Evolutionary conservation across 2,329 filamentous ascomycete genomes (phyloP), one percentile per base, ranked within the genome.

Genomic region (Dactylella cylindrospora): DNA sequence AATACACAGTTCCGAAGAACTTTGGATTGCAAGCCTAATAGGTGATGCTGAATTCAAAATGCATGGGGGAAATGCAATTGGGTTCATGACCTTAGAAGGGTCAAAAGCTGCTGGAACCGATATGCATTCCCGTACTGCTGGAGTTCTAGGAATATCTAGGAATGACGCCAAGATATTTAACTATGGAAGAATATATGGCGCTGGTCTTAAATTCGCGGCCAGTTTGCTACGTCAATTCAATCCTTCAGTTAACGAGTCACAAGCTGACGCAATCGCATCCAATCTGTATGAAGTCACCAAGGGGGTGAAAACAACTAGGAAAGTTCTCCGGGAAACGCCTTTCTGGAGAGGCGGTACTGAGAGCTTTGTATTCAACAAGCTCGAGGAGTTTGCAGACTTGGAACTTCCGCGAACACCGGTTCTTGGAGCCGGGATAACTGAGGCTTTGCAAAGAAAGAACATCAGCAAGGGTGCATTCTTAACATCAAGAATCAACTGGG

Each of bases 81-180:
- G 94, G 0, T 98, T 98, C 76, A 98, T 98, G 94, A 98, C 93
- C 0, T 78, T 98, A 1, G 94, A 98, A 75, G 91, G 93, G 10
- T 93, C 89, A 43, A 97, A 98, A 74, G 84, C 89, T 4, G 89
- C 88, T 2, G 91, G 91, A 3, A 68, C 67, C 35, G 67, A 68
- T 44, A 55, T 68, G 47, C 67, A 67, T 46, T 68, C 67, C 9
- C 87, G 91, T 25, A 98, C 93, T 22, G 94, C 93, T 1, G 79
- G 80, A 4, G 98, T 98, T 54, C 74, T 98, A 1, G 91, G 90
- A 5, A 98, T 98, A 64, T 94, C 89, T 2, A 82, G 93, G 64
- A 96, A 96, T 69, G 84, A 96, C 70, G 93, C 93, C 57, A 98
- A 98, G 71, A 83, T 98, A 0, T 98, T 98, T 78, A 98, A 98